Evolutionary conservation across 805 yeast species (phyloP).

Genomic region (Kockiozyma suomiensis): DNA sequence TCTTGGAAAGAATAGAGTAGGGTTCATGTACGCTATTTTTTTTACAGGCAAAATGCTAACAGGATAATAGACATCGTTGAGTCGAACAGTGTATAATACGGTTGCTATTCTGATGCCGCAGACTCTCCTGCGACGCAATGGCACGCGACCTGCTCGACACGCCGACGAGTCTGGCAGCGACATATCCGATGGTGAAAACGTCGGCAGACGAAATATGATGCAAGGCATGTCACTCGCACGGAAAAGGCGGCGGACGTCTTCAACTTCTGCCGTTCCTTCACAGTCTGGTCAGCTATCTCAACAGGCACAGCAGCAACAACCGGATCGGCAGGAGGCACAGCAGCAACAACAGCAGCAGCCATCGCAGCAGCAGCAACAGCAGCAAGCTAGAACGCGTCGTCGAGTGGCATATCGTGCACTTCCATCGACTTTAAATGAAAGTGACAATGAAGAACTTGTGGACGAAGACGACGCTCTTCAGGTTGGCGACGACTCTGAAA

Average conservation of each 20-base stretch:
- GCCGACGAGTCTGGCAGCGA: slow-evolving; percentile 13
- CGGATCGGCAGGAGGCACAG: not conserved
- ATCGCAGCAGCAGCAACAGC: not conserved
- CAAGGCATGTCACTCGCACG: not conserved
- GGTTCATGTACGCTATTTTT: not conserved
- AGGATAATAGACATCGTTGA: slow-evolving; percentile 20
- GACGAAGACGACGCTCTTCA: slow-evolving; percentile 1
- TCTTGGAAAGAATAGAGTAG: slow-evolving; percentile 28
- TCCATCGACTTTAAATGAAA: not conserved
- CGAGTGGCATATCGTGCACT: not conserved
- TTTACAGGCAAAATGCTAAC: slow-evolving; percentile 5
- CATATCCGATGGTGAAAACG: slow-evolving; percentile 11
- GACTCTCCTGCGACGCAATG: slow-evolving; percentile 26
- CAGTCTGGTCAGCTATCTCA: not conserved
- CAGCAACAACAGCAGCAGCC: slow-evolving; percentile 1
- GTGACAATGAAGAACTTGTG: not conserved
- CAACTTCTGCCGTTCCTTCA: not conserved
- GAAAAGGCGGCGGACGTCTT: not conserved
- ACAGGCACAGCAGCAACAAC: not conserved
- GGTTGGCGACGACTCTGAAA: slow-evolving; percentile 1
- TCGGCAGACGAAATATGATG: not conserved
- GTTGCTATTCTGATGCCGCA: slow-evolving; percentile 27
- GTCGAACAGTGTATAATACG: slow-evolving; percentile 20
- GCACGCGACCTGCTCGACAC: slow-evolving; percentile 24
- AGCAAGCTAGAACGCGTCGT: not conserved